Percentiles rank a stretch among this genome's conserved stretches.
These are phyloP conservation scores for Verticillium isaacii DNA, from an alignment of 2,329 filamentous ascomycete species.

Conservation along the genomic window DNA sequence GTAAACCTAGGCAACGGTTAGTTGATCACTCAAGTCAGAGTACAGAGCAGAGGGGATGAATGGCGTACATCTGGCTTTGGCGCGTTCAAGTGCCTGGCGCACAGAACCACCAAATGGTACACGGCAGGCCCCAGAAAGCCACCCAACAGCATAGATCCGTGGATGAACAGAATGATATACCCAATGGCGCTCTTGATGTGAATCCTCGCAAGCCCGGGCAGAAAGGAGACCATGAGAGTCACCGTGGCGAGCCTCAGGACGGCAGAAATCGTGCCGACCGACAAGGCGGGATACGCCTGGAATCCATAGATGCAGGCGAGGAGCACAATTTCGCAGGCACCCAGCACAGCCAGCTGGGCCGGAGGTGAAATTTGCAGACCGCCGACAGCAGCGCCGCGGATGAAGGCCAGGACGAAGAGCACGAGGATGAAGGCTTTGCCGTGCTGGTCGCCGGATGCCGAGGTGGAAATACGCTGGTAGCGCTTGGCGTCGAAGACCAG, in stretches of 20 bases:
- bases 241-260: conserved; percentile 45
- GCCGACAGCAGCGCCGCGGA: conserved; percentile 63
- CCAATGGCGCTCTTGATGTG: conserved; percentile 63
- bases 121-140: conserved; percentile 64
- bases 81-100: conserved; percentile 1
- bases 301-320: conserved; percentile 28
- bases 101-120: conserved; percentile 4
- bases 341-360: conserved; percentile 63
- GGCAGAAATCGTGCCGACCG: conserved; percentile 7
- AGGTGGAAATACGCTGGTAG: conserved; percentile 56
- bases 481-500: conserved; percentile 50
- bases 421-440: conserved; percentile 57
- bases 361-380: conserved; percentile 53
- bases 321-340: conserved; percentile 64
- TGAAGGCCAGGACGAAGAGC: conserved; percentile 57
- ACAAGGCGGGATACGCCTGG: conserved; percentile 9
- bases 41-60: background rate
- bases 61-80: conserved; percentile 8
- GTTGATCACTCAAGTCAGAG: background rate
- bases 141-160: conserved; percentile 62
- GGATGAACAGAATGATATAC: conserved; percentile 62
- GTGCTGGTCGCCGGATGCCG: background rate
- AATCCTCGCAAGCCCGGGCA: conserved; percentile 58
- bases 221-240: conserved; percentile 36
- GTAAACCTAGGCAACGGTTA: conserved; percentile 1